Percentiles rank a stretch among this genome's conserved stretches.
phyloP scores from a whole-genome alignment of 2,329 filamentous ascomycete species.

The Aphanoascus verrucosus region DNA sequence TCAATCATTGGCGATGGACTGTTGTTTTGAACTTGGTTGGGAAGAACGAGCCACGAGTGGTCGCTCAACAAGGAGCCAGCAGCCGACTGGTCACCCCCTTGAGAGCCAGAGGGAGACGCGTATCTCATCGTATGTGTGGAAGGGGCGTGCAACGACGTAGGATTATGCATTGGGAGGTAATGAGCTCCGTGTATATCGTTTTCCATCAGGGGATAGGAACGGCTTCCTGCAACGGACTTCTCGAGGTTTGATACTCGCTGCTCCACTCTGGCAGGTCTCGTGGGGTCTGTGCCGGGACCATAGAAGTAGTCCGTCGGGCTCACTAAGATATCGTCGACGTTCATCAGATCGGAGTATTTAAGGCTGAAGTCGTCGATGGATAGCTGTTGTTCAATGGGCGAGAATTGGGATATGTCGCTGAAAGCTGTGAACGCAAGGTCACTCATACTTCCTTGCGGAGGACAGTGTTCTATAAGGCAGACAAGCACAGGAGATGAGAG shows the following conservation, averaged over 20 bases:
- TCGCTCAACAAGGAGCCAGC: conserved; percentile 15
- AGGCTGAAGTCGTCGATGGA: conserved; percentile 3
- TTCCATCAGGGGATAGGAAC: conserved; percentile 2
- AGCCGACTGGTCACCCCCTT: conserved; percentile 14
- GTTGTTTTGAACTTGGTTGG: conserved; percentile 6
- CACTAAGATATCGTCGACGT: conserved; percentile 1
- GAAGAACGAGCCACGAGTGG: conserved; percentile 14
- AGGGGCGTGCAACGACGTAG: background rate
- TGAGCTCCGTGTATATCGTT: conserved; percentile 9
- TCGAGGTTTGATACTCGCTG: conserved; percentile 13
- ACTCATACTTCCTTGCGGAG: background rate
- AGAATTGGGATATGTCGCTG: background rate
- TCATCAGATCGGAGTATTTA: background rate
- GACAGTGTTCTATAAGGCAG: background rate
- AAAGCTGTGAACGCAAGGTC: conserved; percentile 5
- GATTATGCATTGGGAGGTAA: conserved; percentile 8
- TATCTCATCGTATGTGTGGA: conserved; percentile 10
- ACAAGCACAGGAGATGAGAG: background rate
- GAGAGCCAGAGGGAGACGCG: conserved; percentile 14
- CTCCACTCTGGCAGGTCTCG: conserved; percentile 11
- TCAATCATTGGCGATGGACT: conserved; percentile 13
- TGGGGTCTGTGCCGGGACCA: background rate
- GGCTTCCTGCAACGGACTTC: conserved; percentile 10
- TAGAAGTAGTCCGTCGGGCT: conserved; percentile 1
- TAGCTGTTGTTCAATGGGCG: background rate